A percentile compares a stretch with the other conserved stretches of the same genome.
These are phyloP conservation scores for Rhodocollybia butyracea DNA, from an alignment of 768 basidiomycete species.

Conservation along the genomic window DNA sequence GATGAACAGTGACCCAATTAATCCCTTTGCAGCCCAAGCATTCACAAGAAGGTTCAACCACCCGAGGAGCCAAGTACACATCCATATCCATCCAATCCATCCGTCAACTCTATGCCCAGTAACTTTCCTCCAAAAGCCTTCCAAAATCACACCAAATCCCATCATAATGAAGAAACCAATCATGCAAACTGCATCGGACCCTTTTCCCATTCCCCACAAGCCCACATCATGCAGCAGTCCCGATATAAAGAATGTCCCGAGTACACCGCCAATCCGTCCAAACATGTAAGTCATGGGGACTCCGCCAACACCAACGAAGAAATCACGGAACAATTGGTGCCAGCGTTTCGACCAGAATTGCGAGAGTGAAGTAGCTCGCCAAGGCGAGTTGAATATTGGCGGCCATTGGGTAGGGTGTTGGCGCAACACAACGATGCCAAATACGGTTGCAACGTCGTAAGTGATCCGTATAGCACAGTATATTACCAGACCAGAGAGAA, in stretches of 20 bases:
- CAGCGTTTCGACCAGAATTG: slow-evolving; percentile 64
- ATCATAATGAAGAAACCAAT: slow-evolving; percentile 55
- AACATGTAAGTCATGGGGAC: slow-evolving; percentile 37
- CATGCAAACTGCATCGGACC: slow-evolving; percentile 1
- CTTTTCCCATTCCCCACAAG: slow-evolving; percentile 50
- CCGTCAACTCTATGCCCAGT: slow-evolving; percentile 50
- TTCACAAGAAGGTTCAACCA: slow-evolving; percentile 51
- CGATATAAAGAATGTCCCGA: slow-evolving; percentile 61
- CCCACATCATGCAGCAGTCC: slow-evolving; percentile 59
- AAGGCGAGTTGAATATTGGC: slow-evolving; percentile 58
- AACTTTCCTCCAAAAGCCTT: slow-evolving; percentile 39
- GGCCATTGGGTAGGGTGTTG: slow-evolving; percentile 60
- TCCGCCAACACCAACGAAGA: slow-evolving; percentile 51
- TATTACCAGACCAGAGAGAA: slow-evolving; percentile 39
- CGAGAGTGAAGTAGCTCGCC: slow-evolving; percentile 51
- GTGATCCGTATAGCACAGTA: slow-evolving; percentile 41
- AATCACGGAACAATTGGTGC: slow-evolving; percentile 65
- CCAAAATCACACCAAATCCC: slow-evolving; percentile 49
- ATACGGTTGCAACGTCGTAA: slow-evolving; percentile 39
- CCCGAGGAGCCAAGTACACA: slow-evolving; percentile 38
- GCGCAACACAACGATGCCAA: slow-evolving; percentile 42
- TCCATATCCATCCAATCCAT: slow-evolving; percentile 50
- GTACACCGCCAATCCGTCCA: slow-evolving; percentile 31
- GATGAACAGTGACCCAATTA: slow-evolving; percentile 28
- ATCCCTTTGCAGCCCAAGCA: slow-evolving; percentile 42